Percentiles rank a stretch among this genome's conserved stretches.
These are phyloP conservation scores for Limtongia smithiae DNA, from an alignment of 805 yeast genomes.

Conservation along the genomic window DNA sequence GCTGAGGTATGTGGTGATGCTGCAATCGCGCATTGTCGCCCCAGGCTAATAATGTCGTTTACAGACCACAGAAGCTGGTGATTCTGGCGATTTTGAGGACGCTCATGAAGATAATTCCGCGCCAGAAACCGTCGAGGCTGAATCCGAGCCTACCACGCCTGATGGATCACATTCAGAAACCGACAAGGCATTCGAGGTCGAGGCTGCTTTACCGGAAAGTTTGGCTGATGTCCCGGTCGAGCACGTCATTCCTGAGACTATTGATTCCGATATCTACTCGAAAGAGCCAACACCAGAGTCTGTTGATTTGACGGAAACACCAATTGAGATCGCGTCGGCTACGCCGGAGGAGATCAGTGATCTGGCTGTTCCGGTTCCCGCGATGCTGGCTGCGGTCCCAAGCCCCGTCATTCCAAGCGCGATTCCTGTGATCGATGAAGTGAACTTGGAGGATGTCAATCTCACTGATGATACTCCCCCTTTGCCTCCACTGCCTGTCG, in stretches of 20 bases:
- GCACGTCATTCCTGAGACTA: no score
- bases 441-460: slow-evolving; percentile 20
- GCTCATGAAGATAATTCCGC: slow-evolving; percentile 5
- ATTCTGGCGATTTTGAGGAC: slow-evolving; percentile 20
- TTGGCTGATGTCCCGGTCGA: neutral
- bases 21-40: no score
- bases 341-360: neutral
- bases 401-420: neutral
- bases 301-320: neutral
- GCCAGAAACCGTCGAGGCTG: slow-evolving; percentile 6
- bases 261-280: no score
- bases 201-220: neutral
- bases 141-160: neutral
- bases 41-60: no score
- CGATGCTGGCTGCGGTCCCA: neutral
- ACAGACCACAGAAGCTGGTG: slow-evolving; percentile 13
- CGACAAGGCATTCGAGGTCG: neutral
- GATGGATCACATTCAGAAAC: neutral
- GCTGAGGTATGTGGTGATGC: slow-evolving; percentile 6
- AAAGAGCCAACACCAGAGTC: no score
- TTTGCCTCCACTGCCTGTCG: neutral
- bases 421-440: slow-evolving; percentile 39
- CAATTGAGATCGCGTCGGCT: neutral
- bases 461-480: slow-evolving; percentile 6
- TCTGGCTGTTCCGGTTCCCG: neutral